Evolutionary conservation across 371 early-diverging fungal species (phyloP).

Genomic region (Syncephalastrum racemosum): DNA sequence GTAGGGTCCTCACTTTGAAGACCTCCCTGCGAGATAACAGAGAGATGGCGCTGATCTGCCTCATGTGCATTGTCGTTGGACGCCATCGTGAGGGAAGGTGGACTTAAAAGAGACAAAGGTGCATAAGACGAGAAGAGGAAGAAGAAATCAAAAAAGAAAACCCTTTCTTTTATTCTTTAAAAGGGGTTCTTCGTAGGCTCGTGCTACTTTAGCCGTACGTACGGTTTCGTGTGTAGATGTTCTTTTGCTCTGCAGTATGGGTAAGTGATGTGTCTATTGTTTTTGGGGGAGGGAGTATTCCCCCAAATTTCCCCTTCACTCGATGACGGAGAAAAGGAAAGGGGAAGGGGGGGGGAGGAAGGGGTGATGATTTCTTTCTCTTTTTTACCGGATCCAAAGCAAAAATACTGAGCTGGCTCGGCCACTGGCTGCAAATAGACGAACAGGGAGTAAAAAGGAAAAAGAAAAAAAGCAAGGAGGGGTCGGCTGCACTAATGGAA

Average conservation of each 20-base stretch:
- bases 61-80: conserved; percentile 10
- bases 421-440: too few relatives aligned
- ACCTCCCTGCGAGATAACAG: conserved; percentile 12
- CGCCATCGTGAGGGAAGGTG: conserved; percentile 8
- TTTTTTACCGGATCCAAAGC: too few relatives aligned
- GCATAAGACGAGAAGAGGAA: conserved; percentile 5
- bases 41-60: conserved; percentile 10
- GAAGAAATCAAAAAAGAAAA: conserved; percentile 8
- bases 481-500: conserved; percentile 10
- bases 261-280: background rate
- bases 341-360: background rate
- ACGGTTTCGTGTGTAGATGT: conserved; percentile 3
- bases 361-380: conserved; percentile 6
- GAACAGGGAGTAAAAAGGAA: background rate
- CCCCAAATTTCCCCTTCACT: too few relatives aligned
- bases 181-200: conserved; percentile 13
- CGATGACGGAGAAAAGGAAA: conserved; percentile 6
- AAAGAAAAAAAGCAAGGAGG: conserved; percentile 4
- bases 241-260: background rate
- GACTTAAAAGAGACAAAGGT: background rate
- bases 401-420: too few relatives aligned
- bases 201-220: conserved; percentile 9
- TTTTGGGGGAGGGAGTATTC: background rate
- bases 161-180: conserved; percentile 9
- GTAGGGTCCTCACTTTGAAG: conserved; percentile 19